phyloP scores from a whole-genome alignment of 768 basidiomycete genomes.

The Boletus vinaceobasis region DNA sequence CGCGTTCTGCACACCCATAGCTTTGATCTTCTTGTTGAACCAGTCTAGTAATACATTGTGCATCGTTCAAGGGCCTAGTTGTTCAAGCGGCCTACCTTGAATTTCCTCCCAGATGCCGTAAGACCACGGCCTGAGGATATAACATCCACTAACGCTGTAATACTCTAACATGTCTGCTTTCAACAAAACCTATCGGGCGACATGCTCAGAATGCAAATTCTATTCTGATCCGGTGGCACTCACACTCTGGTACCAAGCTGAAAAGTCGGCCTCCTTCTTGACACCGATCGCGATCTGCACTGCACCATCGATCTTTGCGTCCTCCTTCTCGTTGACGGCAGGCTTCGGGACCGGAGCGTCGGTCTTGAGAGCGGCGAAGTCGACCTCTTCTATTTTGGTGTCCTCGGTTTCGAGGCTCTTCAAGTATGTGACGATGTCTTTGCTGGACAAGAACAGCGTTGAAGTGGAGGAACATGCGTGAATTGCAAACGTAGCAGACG shows the following conservation, averaged over 20 bases:
- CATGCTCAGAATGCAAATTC: conserved; percentile 4
- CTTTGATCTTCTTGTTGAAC: conserved; percentile 92
- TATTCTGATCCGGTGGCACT: conserved; percentile 19
- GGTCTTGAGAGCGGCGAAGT: conserved; percentile 61
- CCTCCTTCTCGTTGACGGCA: conserved; percentile 59
- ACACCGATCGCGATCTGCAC: conserved; percentile 92
- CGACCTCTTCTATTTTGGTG: conserved; percentile 65
- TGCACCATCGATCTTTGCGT: conserved; percentile 80
- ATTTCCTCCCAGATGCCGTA: conserved; percentile 97
- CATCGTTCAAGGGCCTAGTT: not conserved
- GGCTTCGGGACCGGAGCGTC: conserved; percentile 38
- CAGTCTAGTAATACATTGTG: conserved; percentile 55
- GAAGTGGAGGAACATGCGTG: conserved; percentile 67
- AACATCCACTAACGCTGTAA: conserved; percentile 97
- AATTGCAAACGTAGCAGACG: conserved; percentile 62
- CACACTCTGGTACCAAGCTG: conserved; percentile 92
- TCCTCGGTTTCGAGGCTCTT: conserved; percentile 65
- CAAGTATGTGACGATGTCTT: conserved; percentile 71
- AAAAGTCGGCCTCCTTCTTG: conserved; percentile 94
- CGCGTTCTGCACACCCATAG: conserved; percentile 92
- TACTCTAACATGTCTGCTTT: conserved; percentile 99
- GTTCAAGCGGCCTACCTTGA: conserved; percentile 54
- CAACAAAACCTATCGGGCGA: conserved; percentile 71
- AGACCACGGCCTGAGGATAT: conserved; percentile 97
- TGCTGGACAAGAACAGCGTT: conserved; percentile 77